Conservation (phyloP, 2,329 filamentous ascomycete species). For the Pezicula radicicola region DNA sequence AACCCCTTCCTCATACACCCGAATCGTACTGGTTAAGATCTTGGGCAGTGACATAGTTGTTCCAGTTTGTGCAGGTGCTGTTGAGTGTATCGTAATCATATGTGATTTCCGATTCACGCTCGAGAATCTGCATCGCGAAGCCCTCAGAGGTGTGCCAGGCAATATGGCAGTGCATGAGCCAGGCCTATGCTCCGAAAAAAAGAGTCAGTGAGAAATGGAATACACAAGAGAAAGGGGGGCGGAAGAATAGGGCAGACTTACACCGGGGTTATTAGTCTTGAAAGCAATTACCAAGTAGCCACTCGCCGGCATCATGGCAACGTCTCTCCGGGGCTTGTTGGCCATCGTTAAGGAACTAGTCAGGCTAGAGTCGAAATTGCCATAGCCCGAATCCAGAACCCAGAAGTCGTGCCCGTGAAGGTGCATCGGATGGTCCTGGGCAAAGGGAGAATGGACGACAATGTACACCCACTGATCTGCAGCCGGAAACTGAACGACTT, state of each 20-base stretch:
- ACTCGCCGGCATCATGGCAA: constrained; percentile 38
- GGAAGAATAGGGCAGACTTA: constrained; percentile 2
- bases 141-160: constrained; percentile 52
- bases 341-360: constrained; percentile 22
- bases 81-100: constrained; percentile 12
- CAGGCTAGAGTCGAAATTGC: constrained; percentile 23
- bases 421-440: constrained; percentile 34
- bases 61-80: constrained; percentile 11
- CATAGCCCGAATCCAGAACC: constrained; percentile 41
- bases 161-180: constrained; percentile 31
- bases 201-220: too few species aligned
- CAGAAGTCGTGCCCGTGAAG: constrained; percentile 49
- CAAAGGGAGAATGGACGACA: constrained; percentile 19
- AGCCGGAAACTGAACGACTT: constrained; percentile 22
- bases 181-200: too few species aligned
- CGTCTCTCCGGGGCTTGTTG: constrained; percentile 50
- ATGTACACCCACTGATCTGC: constrained; percentile 26
- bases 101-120: constrained; percentile 16
- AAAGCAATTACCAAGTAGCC: constrained; percentile 24
- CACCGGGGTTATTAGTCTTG: constrained; percentile 24
- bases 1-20: constrained; percentile 19
- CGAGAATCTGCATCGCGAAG: constrained; percentile 48
- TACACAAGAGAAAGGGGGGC: too few species aligned
- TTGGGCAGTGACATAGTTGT: constrained; percentile 14
- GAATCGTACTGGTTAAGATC: constrained; percentile 7